phyloP scores from a whole-genome alignment of 345 rosid species.

The Turritis glabra region DNA sequence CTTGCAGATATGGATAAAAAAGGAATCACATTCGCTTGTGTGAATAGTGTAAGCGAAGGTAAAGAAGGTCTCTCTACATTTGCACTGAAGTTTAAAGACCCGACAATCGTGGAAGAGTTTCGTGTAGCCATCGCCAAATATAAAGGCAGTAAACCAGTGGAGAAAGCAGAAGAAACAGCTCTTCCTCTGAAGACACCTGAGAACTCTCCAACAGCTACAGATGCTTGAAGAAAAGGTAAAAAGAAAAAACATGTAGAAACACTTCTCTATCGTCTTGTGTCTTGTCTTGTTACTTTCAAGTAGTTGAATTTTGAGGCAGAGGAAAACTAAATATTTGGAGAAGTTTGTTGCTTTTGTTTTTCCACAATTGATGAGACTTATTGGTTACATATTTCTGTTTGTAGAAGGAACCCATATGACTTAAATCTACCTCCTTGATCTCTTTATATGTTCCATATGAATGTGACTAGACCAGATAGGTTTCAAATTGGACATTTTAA shows the following conservation, averaged over 20 bases:
- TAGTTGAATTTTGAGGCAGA: slow-evolving; percentile 34
- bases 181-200: slow-evolving; percentile 72
- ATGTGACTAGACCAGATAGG: neutral
- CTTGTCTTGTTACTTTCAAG: neutral
- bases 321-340: slow-evolving; percentile 2
- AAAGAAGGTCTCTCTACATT: slow-evolving; percentile 72
- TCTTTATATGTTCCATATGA: slow-evolving; percentile 5
- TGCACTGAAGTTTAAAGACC: slow-evolving; percentile 84
- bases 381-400: neutral
- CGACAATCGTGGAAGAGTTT: slow-evolving; percentile 64
- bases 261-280: neutral
- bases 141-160: slow-evolving; percentile 48
- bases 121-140: slow-evolving; percentile 53
- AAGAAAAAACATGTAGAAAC: slow-evolving; percentile 7
- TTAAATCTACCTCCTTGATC: slow-evolving; percentile 5
- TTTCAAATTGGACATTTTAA: neutral
- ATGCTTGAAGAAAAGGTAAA: slow-evolving; percentile 40
- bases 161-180: slow-evolving; percentile 21
- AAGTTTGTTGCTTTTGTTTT: slow-evolving; percentile 23
- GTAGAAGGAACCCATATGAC: neutral
- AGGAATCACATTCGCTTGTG: slow-evolving; percentile 89
- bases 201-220: slow-evolving; percentile 69
- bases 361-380: slow-evolving; percentile 15
- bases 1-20: slow-evolving; percentile 91
- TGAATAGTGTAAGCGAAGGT: slow-evolving; percentile 66